A percentile compares a stretch with the other conserved stretches of the same genome.
Evolutionary conservation across 208 protist genomes (phyloP).

Genomic region (Trypanosoma avium): DNA sequence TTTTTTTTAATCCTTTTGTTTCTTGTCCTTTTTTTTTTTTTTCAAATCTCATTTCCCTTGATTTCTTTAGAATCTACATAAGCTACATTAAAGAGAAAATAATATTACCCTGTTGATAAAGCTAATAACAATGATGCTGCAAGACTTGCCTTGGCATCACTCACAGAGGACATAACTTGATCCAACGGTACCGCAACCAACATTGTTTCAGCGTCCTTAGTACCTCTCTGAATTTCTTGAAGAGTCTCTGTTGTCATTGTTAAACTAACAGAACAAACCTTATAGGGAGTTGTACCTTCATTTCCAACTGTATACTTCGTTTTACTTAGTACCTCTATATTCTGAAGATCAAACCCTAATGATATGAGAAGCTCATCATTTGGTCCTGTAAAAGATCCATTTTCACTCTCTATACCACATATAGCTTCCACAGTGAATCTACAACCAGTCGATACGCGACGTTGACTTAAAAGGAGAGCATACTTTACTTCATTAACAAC

Average conservation of each 20-base stretch:
- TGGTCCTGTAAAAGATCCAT: constrained; percentile 28
- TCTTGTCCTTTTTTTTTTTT: neutral
- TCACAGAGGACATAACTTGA: constrained; percentile 35
- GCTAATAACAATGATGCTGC: constrained; percentile 40
- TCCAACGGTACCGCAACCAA: constrained; percentile 42
- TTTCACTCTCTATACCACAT: constrained; percentile 32
- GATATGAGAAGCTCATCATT: constrained; percentile 28
- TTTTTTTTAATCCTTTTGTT: constrained; percentile 5
- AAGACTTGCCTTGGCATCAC: constrained; percentile 58
- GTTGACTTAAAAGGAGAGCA: constrained; percentile 44
- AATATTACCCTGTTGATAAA: neutral
- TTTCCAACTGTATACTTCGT: constrained; percentile 56
- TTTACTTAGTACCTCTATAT: constrained; percentile 18
- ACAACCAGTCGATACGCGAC: constrained; percentile 37
- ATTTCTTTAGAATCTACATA: neutral
- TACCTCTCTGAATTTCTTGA: constrained; percentile 15
- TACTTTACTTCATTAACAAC: constrained; percentile 29
- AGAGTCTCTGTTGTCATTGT: constrained; percentile 27
- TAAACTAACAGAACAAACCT: constrained; percentile 35
- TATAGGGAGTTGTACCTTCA: constrained; percentile 48
- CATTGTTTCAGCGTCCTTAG: neutral
- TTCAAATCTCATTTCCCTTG: neutral
- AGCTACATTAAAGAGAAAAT: neutral
- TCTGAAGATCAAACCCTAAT: constrained; percentile 33
- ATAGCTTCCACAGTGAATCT: constrained; percentile 38